Base-by-base conservation (phyloP, 345 rosid genomes). In the Microthlaspi erraticum region DNA sequence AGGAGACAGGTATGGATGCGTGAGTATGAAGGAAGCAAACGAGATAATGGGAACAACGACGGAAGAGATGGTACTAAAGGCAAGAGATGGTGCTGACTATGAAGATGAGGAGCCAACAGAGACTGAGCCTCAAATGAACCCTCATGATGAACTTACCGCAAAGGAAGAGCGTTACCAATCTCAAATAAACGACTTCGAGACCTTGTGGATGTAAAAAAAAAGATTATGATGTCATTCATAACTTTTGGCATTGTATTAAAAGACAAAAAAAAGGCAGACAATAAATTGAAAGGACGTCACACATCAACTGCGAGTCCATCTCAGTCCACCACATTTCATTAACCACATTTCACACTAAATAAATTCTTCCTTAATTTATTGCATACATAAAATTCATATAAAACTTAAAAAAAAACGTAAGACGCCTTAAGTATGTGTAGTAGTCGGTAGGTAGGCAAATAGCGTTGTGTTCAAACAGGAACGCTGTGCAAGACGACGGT, bases 1-100 rank as follows among this genome's bases (percentile, higher is more conserved):
- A 16, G 45, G 19, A 19, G 91, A 85, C 59, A 66, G 51, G 57
- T 88, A 82, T 60, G 50, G 43, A 38, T 78, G 88, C 54, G 83
- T 82, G 34, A 79, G 19, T 19, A 13, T 92, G 78, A 84, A 61
- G 77, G 76, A 64, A 42, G 96, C 94, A 34, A 89, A 87, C 64
- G 85, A 86, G 67, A 77, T 80, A 60, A 87, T 92, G 56, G 96
- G 98, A 63, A 82, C 79, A 59, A 89, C 96, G 0, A 88, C 93
- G 0, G 96, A 87, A 81, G 93, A 92, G 80, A 50, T 85, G 66
- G 92, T 92, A 64, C 85, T 83, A 1, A 84, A 79, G 80, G 94
- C 86, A 18, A 86, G 61, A 72, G 54, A 51, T 14, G 82, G 79
- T 60, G 74, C 36, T 37, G 51, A 70, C 2, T 46, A 18, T 55